Base-by-base conservation (phyloP, 1,139 yeast species). In the Diutina neorugosa region DNA sequence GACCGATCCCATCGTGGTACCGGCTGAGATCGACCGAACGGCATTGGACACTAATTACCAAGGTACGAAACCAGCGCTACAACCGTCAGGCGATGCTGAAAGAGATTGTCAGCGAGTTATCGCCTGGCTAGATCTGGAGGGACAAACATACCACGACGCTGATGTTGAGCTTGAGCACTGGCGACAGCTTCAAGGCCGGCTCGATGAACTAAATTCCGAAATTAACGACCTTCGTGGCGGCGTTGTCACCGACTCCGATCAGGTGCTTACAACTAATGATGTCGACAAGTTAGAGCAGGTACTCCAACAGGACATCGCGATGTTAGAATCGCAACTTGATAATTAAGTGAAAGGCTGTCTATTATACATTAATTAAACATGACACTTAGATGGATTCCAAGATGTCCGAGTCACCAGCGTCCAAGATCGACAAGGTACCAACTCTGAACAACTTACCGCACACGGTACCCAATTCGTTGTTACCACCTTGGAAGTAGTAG, bases 391-490 rank as follows among this genome's bases (percentile, higher is more conserved):
- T 47, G 43, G 81, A 69, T 65, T 86, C 70, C 70, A 93, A 86
- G 79, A 94, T 91, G 79, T 94, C 99, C 68, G 98, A 93, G 83
- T 94, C 99, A 91, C 99, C 99, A 69, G 96, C 97, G 69, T 94
- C 98, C 72, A 91, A 80, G 69, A 94, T 76, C 69, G 98, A 82
- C 71, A 93, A 80, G 69, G 91, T 93, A 81, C 98, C 98, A 69
- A 93, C 98, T 82, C 98, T 91, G 97, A 94, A 93, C 73, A 93
- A 90, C 81, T 88, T 91, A 90, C 99, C 99, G 78, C 97, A 93
- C 67, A 96, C 96, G 69, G 99, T 94, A 82, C 98, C 98, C 73
- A 93, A 89, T 81, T 91, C 97, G 80, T 91, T 91, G 97, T 91
- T 91, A 78, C 97, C 96, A 82, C 98, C 98, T 79, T 87, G 95